Evolutionary conservation across 345 rosid species (phyloP), one percentile per base, ranked within the genome.

Genomic region (Syzygium aromaticum): DNA sequence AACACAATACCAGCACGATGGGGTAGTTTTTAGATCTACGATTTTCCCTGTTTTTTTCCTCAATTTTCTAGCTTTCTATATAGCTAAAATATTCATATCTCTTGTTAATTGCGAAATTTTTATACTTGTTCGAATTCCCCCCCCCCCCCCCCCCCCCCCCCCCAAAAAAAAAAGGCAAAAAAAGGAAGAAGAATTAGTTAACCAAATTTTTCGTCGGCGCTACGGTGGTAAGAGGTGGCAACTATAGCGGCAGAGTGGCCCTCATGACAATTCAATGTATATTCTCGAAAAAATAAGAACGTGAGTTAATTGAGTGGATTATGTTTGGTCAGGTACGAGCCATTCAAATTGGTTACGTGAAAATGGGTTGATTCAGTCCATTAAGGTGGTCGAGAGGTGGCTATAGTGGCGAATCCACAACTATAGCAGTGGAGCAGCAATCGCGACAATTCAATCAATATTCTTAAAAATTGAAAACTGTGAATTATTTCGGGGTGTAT

Each of bases 231-330:
- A 13, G 61, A 56, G 61, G 11, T 5, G 13, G n/a, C 61, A 64
- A 16, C 22, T 30, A 64, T 7, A 28, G 43, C 12, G 6, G 22
- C 30, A 30, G 77, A 7, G 43, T 16, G 43, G 77, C 16, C 23
- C 0, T 1, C 77, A 30, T 30, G 77, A 16, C 43, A 64, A 30
- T 64, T 64, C 19, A 30, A 64, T 64, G 3, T 3, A 63, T 28
- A 8, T 63, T 63, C 40, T 28, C 1, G 7, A 53, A 16, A 16
- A 63, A 63, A 28, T 8, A 63, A 63, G 3, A 28, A 63, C 15
- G 1, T 2, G 0, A 63, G 38, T 63, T 59, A n/a, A n/a, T n/a
- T n/a, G 5, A 1, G 6, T 61, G 33, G 0, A 61, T 61, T 0
- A 61, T 61, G 19, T 13, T 33, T 33, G 38, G 43, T 67, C 7